Evolutionary conservation across 1,284 basidiomycete genomes (phyloP).

Genomic region (Ganoderma resinaceum): DNA sequence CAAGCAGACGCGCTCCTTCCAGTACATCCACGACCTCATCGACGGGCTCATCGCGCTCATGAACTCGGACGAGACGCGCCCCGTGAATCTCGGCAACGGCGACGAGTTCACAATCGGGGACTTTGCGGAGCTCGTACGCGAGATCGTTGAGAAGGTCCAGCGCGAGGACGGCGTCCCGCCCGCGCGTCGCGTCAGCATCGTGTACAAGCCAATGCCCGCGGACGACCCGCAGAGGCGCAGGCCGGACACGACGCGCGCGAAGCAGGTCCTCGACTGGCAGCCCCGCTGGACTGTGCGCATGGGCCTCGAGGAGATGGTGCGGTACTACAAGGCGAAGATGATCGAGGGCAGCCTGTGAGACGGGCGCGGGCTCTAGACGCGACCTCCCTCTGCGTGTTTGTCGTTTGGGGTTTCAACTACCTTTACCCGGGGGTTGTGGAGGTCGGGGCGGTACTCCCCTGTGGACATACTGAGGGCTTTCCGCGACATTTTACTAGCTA

Average conservation of each 20-base stretch:
- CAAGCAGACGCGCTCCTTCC: slow-evolving; percentile 95
- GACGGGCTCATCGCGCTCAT: slow-evolving; percentile 90
- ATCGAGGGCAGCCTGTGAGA: slow-evolving; percentile 75
- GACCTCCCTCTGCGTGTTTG: not conserved
- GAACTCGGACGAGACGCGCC: slow-evolving; percentile 90
- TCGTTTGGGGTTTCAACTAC: not conserved
- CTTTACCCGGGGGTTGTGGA: too few species aligned
- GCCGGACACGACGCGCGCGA: slow-evolving; percentile 92
- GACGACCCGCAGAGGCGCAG: slow-evolving; percentile 96
- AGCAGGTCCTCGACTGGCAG: slow-evolving; percentile 88
- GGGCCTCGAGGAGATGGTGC: slow-evolving; percentile 94
- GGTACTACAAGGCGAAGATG: slow-evolving; percentile 90
- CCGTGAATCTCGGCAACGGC: slow-evolving; percentile 93
- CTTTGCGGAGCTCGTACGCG: slow-evolving; percentile 88
- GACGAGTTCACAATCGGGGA: slow-evolving; percentile 96
- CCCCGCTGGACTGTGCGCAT: slow-evolving; percentile 91
- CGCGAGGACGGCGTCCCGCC: slow-evolving; percentile 75
- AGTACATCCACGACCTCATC: slow-evolving; percentile 87
- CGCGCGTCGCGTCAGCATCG: slow-evolving; percentile 69
- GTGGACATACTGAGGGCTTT: not conserved
- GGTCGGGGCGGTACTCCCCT: not conserved
- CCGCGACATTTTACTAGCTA: not conserved
- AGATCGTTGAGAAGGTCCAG: slow-evolving; percentile 90
- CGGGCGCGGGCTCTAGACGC: not conserved
- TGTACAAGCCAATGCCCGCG: slow-evolving; percentile 86